Evolutionary conservation across 345 rosid species (phyloP), one percentile per base, ranked within the genome.

Genomic region (Balakata baccata): DNA sequence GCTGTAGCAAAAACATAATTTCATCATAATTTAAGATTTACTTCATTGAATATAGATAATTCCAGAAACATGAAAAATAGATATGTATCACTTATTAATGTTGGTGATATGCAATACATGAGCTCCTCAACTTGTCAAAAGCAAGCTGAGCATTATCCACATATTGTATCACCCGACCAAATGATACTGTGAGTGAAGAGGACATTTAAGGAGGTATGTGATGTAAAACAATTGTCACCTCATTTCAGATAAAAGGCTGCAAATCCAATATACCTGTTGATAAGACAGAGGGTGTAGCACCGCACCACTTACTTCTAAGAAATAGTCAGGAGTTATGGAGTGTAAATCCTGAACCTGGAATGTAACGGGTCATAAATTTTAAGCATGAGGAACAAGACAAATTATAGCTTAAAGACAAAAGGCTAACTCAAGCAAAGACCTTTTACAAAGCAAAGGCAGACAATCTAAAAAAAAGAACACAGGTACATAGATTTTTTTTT

Each of bases 301-400:
- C 47, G 86, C 96, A 68, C 99, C 98, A 72, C 97, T 95, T 51
- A 92, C 89, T 92, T 95, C 98, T 74, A 95, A 84, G 84, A 95
- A 95, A 68, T 85, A 78, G 76, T 84, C 86, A 72, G 98, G 99
- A 80, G 99, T 92, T 79, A 95, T 87, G 6, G 81, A 86, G 83
- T 95, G 99, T 75, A 95, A 81, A 95, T 95, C 94, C 74, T 92
- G 96, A 80, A 95, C 98, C 99, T 95, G 84, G 83, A 68, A 20
- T 23, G 39, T 18, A 29, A 51, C 17, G 13, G 41, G 57, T 25
- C 12, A 10, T 22, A 37, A 68, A 29, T 22, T 11, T 49, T 29
- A 47, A 67, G 10, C 39, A 47, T 51, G 29, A 51, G 20, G 12
- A 51, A 29, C 17, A 58, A 67, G 5, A 29, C 22, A 38, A 68